Evolutionary conservation across 2,329 filamentous ascomycete genomes (phyloP).

Genomic region (Trematosphaeria pertusa): DNA sequence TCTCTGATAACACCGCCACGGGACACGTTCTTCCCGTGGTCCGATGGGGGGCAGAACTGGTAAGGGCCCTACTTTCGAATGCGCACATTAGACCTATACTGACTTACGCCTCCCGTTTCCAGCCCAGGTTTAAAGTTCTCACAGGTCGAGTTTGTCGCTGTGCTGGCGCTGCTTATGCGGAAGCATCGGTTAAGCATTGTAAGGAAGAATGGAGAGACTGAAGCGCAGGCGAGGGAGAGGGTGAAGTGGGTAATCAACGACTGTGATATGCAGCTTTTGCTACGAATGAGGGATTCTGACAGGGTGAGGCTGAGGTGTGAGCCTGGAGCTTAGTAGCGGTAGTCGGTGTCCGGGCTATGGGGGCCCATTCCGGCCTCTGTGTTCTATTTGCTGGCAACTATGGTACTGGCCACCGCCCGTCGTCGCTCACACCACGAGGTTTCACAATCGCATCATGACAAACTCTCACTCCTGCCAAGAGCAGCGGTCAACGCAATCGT

Average conservation of each 20-base stretch:
- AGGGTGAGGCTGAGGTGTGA: not conserved
- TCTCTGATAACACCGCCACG: conserved; percentile 8
- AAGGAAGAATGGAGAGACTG: conserved; percentile 6
- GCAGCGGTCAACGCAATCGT: too few relatives aligned
- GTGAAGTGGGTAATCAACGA: conserved; percentile 12
- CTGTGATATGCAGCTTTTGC: conserved; percentile 9
- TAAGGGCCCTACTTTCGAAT: not conserved
- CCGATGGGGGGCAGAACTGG: conserved; percentile 28
- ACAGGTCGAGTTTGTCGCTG: conserved; percentile 47
- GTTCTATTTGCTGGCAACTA: too few relatives aligned
- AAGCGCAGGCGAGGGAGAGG: not conserved
- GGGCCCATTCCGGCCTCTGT: too few relatives aligned
- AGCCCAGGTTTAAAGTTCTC: conserved; percentile 40
- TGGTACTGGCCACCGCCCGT: too few relatives aligned
- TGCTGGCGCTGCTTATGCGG: conserved; percentile 28
- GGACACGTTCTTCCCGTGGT: conserved; percentile 22
- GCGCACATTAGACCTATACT: not conserved
- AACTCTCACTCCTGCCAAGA: too few relatives aligned
- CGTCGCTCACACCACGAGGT: too few relatives aligned
- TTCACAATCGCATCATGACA: too few relatives aligned
- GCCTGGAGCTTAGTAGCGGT: too few relatives aligned
- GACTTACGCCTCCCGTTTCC: not conserved
- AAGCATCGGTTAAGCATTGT: conserved; percentile 13
- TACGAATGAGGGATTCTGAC: conserved; percentile 4
- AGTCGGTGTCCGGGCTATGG: too few relatives aligned